Conservation (phyloP, 257 asterid genomes). For the Nicotiana paniculata region DNA sequence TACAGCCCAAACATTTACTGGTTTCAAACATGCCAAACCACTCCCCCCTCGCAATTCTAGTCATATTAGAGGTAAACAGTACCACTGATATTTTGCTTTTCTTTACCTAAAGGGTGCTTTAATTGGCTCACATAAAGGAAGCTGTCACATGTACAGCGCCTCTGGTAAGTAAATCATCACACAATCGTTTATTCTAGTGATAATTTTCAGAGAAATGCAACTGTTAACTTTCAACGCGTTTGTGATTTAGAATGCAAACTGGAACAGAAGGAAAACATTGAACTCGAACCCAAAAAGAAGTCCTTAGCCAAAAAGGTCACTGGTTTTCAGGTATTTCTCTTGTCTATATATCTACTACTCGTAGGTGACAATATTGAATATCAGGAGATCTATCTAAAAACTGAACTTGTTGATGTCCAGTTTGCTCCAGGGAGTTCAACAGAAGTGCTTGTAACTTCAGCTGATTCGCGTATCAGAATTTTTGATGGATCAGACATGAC, state of each 20-base stretch:
- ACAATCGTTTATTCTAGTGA: neutral
- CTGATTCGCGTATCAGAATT: conserved; percentile 25
- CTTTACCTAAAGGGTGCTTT: conserved; percentile 38
- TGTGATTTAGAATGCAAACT: conserved; percentile 40
- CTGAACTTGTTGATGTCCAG: conserved; percentile 7
- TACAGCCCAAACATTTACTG: neutral
- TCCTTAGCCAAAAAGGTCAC: conserved; percentile 52
- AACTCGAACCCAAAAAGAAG: conserved; percentile 48
- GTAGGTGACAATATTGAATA: conserved; percentile 11
- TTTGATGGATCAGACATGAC: conserved; percentile 13
- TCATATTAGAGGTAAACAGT: conserved; percentile 9
- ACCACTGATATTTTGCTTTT: neutral
- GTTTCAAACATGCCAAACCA: neutral
- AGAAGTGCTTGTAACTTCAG: conserved; percentile 21
- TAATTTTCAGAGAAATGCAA: neutral
- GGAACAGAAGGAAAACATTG: conserved; percentile 35
- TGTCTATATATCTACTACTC: neutral
- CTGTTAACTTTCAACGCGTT: conserved; percentile 5
- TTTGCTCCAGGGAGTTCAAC: conserved; percentile 18
- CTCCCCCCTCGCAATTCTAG: neutral
- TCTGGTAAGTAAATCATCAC: conserved; percentile 29
- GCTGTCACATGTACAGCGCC: conserved; percentile 38
- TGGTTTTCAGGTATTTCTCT: conserved; percentile 38
- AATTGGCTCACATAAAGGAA: conserved; percentile 61
- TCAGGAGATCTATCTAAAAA: neutral